phyloP scores from a whole-genome alignment of 2,329 filamentous ascomycete species.

The Penicillium sp. region DNA sequence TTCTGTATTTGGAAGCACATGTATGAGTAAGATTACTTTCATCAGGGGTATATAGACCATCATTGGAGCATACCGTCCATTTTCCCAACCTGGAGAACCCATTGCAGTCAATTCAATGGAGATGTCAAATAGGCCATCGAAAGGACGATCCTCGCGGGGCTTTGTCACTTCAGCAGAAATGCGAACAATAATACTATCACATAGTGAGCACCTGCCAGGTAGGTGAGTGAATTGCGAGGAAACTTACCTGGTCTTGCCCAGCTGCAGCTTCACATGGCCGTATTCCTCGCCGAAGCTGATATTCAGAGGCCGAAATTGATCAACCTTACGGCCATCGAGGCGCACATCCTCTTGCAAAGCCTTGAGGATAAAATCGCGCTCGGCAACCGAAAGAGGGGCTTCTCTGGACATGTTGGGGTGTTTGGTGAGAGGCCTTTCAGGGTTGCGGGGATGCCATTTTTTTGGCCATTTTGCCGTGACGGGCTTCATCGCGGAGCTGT shows the following conservation, averaged over 20 bases:
- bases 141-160: constrained; percentile 83
- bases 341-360: constrained; percentile 79
- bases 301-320: constrained; percentile 74
- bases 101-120: constrained; percentile 88
- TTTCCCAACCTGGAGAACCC: constrained; percentile 85
- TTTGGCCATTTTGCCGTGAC: constrained; percentile 21
- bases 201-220: constrained; percentile 15
- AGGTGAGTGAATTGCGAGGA: background rate
- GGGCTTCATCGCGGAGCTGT: constrained; percentile 13
- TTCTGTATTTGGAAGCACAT: constrained; percentile 45
- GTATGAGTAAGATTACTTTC: background rate
- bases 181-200: constrained; percentile 70
- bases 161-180: constrained; percentile 86
- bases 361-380: constrained; percentile 80
- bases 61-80: constrained; percentile 60
- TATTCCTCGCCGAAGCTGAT: constrained; percentile 87
- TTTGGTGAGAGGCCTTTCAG: constrained; percentile 13
- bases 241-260: constrained; percentile 83
- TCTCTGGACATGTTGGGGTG: constrained; percentile 75
- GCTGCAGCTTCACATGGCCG: constrained; percentile 79
- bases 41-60: background rate
- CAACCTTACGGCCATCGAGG: constrained; percentile 77
- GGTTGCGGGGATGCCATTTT: constrained; percentile 22
- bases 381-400: constrained; percentile 83
- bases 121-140: constrained; percentile 94